Base-by-base conservation (phyloP, 345 rosid genomes). In the Euphorbia lathyris region DNA sequence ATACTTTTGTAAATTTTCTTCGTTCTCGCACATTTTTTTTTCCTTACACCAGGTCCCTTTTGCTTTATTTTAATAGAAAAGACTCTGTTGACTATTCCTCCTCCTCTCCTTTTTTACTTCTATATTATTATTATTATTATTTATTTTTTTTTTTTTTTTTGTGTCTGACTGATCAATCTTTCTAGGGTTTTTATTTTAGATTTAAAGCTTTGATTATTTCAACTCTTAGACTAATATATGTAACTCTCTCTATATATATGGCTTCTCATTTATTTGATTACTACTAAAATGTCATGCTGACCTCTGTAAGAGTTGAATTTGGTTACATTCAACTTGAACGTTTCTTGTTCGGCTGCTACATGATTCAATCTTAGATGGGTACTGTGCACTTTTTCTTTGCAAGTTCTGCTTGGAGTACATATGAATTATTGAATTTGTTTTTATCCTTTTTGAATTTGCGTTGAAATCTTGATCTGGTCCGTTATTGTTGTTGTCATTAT, bases 291-390 rank as follows among this genome's bases (percentile, higher is more conserved):
- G 67, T 73, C 52, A 52, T 70, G 56, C 34, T 23, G 69, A 58
- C 38, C 65, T 55, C 14, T 43, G 2, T 48, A 47, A 20, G n/a
- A 29, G 50, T 66, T 42, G 72, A 29, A 56, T 64, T 73, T 64
- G 11, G 63, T 57, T 61, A 11, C 36, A 13, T 65, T 58, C 72
- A 52, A 38, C 27, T 52, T 34, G 66, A 59, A 69, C 65, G 64
- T 51, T 52, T 73, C 26, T 52, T 78, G n/a, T 81, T 70, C 63
- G 72, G 72, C 77, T 59, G 52, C 4, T 13, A 30, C 19, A 58
- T 51, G 52, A 29, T 60, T 55, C 42, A 7, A 63, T 55, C 32
- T 23, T 51, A 56, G 13, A 25, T 47, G 67, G 63, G 12, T 40
- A 9, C 5, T 32, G 5, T 32, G 36, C 12, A 12, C 45, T 40